Percentiles rank a stretch among this genome's conserved stretches.
Evolutionary conservation across 768 basidiomycete genomes (phyloP).

Genomic region (Scleroderma bovista): DNA sequence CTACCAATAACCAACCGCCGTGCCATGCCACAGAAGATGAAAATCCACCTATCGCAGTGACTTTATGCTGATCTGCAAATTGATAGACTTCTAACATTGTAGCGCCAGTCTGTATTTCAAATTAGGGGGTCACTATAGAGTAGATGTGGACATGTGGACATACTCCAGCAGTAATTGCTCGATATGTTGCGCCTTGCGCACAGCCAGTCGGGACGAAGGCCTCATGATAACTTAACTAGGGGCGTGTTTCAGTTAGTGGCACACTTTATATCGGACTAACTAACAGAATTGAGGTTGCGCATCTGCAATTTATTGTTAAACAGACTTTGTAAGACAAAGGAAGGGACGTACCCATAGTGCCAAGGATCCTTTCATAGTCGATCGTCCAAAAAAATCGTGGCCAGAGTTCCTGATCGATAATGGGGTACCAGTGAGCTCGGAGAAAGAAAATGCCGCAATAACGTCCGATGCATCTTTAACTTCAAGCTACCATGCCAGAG

Average conservation of each 20-base stretch:
- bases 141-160: neutral
- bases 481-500: constrained; percentile 31
- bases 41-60: constrained; percentile 33
- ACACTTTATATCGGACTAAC: neutral
- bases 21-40: constrained; percentile 31
- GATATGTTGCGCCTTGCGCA: neutral
- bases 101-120: constrained; percentile 26
- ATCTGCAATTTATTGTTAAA: neutral
- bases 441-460: constrained; percentile 40
- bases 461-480: constrained; percentile 37
- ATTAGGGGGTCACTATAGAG: neutral
- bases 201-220: constrained; percentile 6
- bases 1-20: constrained; percentile 30
- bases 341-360: constrained; percentile 19
- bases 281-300: constrained; percentile 1
- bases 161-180: constrained; percentile 6
- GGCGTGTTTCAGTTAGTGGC: neutral
- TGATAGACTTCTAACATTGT: constrained; percentile 26
- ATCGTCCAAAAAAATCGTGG: constrained; percentile 27
- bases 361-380: constrained; percentile 17
- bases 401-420: constrained; percentile 50
- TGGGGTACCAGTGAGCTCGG: constrained; percentile 32
- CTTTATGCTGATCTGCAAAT: constrained; percentile 32
- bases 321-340: neutral
- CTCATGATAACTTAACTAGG: constrained; percentile 2